A percentile compares a stretch with the other conserved stretches of the same genome.
Conservation (phyloP, 2,329 filamentous ascomycete genomes). For the Sclerotinia subarctica region DNA sequence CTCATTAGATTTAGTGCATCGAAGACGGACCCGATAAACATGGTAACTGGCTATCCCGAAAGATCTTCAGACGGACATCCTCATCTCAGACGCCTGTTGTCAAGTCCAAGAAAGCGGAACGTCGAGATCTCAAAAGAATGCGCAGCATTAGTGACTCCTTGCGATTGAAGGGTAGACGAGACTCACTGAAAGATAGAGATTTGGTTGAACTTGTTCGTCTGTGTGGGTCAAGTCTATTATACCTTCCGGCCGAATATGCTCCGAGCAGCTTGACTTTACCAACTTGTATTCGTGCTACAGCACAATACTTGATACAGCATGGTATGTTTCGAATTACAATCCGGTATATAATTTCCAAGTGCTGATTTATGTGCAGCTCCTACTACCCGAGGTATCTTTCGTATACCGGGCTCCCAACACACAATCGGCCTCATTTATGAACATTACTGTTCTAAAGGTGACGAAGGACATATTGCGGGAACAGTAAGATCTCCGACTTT, state of each 20-base stretch:
- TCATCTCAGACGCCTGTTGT: slow-evolving; percentile 36
- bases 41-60: slow-evolving; percentile 42
- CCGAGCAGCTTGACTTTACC: slow-evolving; percentile 57
- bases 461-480: slow-evolving; percentile 48
- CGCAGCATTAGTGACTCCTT: slow-evolving; percentile 56
- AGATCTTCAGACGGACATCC: slow-evolving; percentile 40
- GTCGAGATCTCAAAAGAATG: slow-evolving; percentile 42
- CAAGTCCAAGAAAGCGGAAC: slow-evolving; percentile 29
- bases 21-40: slow-evolving; percentile 31
- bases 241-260: slow-evolving; percentile 57
- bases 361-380: slow-evolving; percentile 34
- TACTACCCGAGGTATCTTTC: slow-evolving; percentile 57
- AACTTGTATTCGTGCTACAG: slow-evolving; percentile 63
- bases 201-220: slow-evolving; percentile 59
- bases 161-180: slow-evolving; percentile 45
- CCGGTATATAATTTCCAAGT: background rate
- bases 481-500: slow-evolving; percentile 59
- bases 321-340: slow-evolving; percentile 42
- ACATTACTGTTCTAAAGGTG: slow-evolving; percentile 56
- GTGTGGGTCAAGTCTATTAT: slow-evolving; percentile 60
- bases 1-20: slow-evolving; percentile 12
- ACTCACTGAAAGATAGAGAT: slow-evolving; percentile 49
- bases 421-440: slow-evolving; percentile 58
- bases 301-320: slow-evolving; percentile 60
- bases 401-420: slow-evolving; percentile 56